Base-by-base conservation (phyloP, 2,329 filamentous ascomycete genomes). In the Xenosphaeropsis pyriputrescens region DNA sequence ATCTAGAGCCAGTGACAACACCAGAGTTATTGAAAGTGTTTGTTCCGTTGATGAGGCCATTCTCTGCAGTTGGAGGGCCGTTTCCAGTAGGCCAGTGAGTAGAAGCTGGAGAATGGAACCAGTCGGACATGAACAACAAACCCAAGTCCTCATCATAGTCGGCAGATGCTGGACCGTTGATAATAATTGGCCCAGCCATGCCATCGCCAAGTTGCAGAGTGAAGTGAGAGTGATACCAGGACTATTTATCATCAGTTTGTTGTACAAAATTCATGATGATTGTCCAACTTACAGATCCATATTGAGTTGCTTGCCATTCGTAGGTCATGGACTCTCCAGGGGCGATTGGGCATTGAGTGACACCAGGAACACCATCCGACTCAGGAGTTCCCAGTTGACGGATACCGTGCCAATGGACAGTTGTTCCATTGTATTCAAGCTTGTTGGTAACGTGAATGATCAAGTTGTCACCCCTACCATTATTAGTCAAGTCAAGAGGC, bases 321-420 rank as follows among this genome's bases (percentile, higher is more conserved):
- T 62, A 62, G 2, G 51, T 53, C 42, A 57, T 60, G 8, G 47
- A 56, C 45, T 48, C 49, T 11, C 58, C 60, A 2, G 60, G 55
- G 5, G 56, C 53, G 36, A 65, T 64, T 0, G 57, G 60, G 36
- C 56, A 61, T 43, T 63, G 58, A 3, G 55, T 52, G 6, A 63
- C 48, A 2, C 52, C 53, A 9, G 60, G 56, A 9, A 63, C 59
- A 22, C 62, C 62, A 50, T 64, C 62, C 35, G 55, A 51, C 46
- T 51, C 57, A 19, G 53, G 53, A 11, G 55, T 57, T 5, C 46
- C 49, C 18, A 49, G 41, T 41, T 47, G 41, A 16, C 42, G 30
- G 18, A 39, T 39, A 16, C 37, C 37, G 19, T 39, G 37, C 37
- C 37, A 39, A 39, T 39, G 37, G n/a, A 39, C 18, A 6, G 32